Percentiles rank a stretch among this genome's conserved stretches.
Evolutionary conservation across 208 protist genomes (phyloP).

Genomic region (Phytomonas francai): DNA sequence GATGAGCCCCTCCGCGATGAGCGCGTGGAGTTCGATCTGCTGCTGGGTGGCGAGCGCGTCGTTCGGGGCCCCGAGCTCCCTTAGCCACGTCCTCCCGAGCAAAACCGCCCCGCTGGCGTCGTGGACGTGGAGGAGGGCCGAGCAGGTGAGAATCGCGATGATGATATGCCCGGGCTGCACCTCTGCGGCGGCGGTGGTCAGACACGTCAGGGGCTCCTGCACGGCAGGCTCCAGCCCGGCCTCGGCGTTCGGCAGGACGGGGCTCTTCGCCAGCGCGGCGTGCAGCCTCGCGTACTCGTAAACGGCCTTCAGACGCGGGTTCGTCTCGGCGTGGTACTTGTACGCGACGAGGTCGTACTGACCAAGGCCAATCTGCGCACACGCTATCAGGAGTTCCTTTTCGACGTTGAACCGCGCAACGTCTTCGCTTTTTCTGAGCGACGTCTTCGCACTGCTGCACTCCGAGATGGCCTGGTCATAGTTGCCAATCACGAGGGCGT

Average conservation of each 20-base stretch:
- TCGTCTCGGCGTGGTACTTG: constrained; percentile 39
- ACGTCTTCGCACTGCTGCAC: constrained; percentile 29
- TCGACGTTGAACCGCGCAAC: constrained; percentile 53
- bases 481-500: constrained; percentile 80
- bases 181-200: constrained; percentile 27
- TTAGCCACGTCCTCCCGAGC: constrained; percentile 52
- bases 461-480: constrained; percentile 77
- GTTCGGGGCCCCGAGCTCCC: constrained; percentile 26
- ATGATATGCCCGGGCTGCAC: constrained; percentile 20
- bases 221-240: not conserved
- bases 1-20: constrained; percentile 65
- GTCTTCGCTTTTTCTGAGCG: constrained; percentile 35
- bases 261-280: constrained; percentile 17
- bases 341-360: constrained; percentile 56
- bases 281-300: constrained; percentile 45
- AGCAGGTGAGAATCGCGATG: constrained; percentile 40
- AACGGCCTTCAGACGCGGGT: constrained; percentile 48
- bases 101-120: constrained; percentile 37
- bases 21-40: constrained; percentile 40
- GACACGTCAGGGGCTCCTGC: constrained; percentile 12
- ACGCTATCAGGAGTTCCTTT: constrained; percentile 49
- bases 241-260: constrained; percentile 10
- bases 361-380: constrained; percentile 71
- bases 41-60: constrained; percentile 16
- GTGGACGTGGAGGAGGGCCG: constrained; percentile 36